These are phyloP conservation scores for Penicillium nucicola DNA, from an alignment of 495 filamentous ascomycete genomes.

Conservation along the genomic window DNA sequence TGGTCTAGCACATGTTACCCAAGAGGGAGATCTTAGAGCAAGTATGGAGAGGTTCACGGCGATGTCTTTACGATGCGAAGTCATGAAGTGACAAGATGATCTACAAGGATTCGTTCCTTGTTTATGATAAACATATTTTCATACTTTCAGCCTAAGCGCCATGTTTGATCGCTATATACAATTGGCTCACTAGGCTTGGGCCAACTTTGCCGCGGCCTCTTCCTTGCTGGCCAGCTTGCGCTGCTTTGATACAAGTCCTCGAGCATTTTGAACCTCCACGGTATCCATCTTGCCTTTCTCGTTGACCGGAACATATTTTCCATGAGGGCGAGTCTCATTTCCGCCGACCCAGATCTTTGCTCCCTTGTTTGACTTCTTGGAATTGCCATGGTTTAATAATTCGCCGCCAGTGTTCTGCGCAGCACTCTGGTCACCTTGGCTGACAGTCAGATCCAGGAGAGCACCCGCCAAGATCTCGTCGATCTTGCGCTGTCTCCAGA, in stretches of 20 bases:
- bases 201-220: slow-evolving; percentile 14
- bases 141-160: not conserved
- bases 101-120: not conserved
- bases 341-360: slow-evolving; percentile 72
- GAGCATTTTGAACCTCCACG: slow-evolving; percentile 72
- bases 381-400: slow-evolving; percentile 18
- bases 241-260: slow-evolving; percentile 71
- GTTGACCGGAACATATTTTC: slow-evolving; percentile 70
- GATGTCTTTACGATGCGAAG: slow-evolving; percentile 71
- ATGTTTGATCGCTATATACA: slow-evolving; percentile 18
- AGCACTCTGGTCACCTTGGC: slow-evolving; percentile 42
- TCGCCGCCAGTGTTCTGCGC: slow-evolving; percentile 18
- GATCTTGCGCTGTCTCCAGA: slow-evolving; percentile 82
- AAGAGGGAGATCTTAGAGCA: slow-evolving; percentile 67
- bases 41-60: slow-evolving; percentile 78
- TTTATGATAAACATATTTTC: not conserved
- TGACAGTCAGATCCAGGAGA: slow-evolving; percentile 60
- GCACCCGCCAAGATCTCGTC: slow-evolving; percentile 76
- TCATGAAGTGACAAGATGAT: slow-evolving; percentile 21
- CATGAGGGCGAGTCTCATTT: slow-evolving; percentile 53
- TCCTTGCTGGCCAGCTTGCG: slow-evolving; percentile 29
- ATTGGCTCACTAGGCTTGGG: not conserved
- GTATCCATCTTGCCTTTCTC: slow-evolving; percentile 59
- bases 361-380: slow-evolving; percentile 32
- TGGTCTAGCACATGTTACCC: slow-evolving; percentile 61